A percentile compares a stretch with the other conserved stretches of the same genome.
These are phyloP conservation scores for Capronia epimyces DNA, from an alignment of 2,329 filamentous ascomycete genomes.

Conservation along the genomic window DNA sequence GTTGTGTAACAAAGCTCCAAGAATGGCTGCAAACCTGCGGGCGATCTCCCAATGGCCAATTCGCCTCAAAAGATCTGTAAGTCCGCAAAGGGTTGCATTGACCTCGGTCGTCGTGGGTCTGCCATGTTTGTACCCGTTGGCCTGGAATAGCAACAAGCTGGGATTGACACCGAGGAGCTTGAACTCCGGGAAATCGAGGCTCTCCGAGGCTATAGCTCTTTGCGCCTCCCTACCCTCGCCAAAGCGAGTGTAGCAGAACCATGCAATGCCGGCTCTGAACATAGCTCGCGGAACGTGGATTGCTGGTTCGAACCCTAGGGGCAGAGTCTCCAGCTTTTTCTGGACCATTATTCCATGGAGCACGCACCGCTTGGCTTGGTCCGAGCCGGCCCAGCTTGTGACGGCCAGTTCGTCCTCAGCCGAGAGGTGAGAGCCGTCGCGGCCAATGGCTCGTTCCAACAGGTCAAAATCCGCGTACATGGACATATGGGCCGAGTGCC, in stretches of 20 bases:
- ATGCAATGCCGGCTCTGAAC: constrained; percentile 27
- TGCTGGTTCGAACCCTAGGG: constrained; percentile 26
- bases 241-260: constrained; percentile 29
- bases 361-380: constrained; percentile 26
- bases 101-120: constrained; percentile 25
- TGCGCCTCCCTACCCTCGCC: constrained; percentile 13
- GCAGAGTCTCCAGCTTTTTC: constrained; percentile 26
- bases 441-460: constrained; percentile 30
- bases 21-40: constrained; percentile 28
- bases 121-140: constrained; percentile 24
- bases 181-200: constrained; percentile 30
- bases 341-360: constrained; percentile 28
- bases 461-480: constrained; percentile 31
- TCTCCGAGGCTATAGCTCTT: constrained; percentile 7
- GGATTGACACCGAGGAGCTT: constrained; percentile 28
- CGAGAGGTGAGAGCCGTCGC: constrained; percentile 27
- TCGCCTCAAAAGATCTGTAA: constrained; percentile 29
- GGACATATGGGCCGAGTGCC: constrained; percentile 32
- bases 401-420: constrained; percentile 18
- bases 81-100: constrained; percentile 28
- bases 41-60: constrained; percentile 32
- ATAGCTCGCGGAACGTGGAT: constrained; percentile 30
- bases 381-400: constrained; percentile 29
- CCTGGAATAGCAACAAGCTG: constrained; percentile 21
- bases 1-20: constrained; percentile 24